phyloP scores from a whole-genome alignment of 2,329 filamentous ascomycete genomes.

The Pseudogymnoascus sp. region DNA sequence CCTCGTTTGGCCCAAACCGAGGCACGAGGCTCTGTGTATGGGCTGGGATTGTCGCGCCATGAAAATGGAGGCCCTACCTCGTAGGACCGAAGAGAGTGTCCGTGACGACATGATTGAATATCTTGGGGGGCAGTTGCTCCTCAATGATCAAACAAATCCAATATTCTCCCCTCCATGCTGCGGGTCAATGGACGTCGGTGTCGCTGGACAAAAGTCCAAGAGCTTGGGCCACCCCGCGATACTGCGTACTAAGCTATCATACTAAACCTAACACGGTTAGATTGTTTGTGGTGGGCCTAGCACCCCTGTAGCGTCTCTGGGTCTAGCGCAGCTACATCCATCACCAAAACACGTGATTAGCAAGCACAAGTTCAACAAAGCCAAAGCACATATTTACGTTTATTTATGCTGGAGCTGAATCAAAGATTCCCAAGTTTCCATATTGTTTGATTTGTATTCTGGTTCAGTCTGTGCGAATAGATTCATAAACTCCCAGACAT shows the following conservation, averaged over 20 bases:
- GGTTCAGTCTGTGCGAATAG: background rate
- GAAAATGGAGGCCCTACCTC: background rate
- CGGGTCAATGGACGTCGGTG: background rate
- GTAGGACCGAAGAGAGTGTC: background rate
- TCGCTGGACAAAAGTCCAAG: background rate
- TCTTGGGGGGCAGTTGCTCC: background rate
- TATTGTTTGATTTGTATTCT: background rate
- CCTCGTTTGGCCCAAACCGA: background rate
- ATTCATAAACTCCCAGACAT: background rate
- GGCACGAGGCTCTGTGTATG: background rate
- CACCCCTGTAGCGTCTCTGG: background rate
- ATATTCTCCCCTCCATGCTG: background rate
- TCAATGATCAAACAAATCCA: background rate
- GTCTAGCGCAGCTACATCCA: background rate
- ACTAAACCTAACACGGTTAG: background rate
- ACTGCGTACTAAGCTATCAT: background rate
- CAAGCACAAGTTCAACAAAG: background rate
- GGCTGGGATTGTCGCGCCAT: background rate
- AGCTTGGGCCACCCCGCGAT: slow-evolving; percentile 1
- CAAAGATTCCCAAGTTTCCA: background rate
- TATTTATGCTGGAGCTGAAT: background rate
- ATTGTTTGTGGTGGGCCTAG: background rate
- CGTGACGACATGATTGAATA: background rate
- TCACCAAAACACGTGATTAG: background rate
- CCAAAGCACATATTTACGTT: background rate